phyloP scores from a whole-genome alignment of 225 moss, liverwort and hornwort species.

The Pseudoscleropodium purum region DNA sequence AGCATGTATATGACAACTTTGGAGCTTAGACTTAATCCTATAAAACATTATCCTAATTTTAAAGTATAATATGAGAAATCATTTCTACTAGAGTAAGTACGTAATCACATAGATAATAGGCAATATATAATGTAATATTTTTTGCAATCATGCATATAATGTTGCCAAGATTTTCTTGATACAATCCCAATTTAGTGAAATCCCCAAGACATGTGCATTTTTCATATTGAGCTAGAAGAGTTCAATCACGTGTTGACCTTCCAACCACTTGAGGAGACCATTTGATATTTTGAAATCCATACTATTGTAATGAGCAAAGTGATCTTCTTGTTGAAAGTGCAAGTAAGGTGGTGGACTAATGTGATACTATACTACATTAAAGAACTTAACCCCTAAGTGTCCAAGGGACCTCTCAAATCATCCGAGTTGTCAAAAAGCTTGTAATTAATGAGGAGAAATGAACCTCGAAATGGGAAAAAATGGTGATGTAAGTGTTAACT shows the following conservation, averaged over 20 bases:
- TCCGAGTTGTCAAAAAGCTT: neutral
- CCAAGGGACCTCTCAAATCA: too few relatives aligned
- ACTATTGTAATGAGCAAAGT: accelerated
- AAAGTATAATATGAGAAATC: too few relatives aligned
- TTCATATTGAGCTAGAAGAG: too few relatives aligned
- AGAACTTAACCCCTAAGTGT: neutral
- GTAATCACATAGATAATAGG: neutral
- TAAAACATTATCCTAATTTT: neutral
- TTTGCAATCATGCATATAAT: neutral
- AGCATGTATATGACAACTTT: neutral
- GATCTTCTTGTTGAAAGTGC: neutral
- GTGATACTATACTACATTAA: too few relatives aligned
- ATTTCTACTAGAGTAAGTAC: too few relatives aligned
- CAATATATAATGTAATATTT: too few relatives aligned
- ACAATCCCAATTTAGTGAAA: neutral
- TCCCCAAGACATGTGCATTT: neutral
- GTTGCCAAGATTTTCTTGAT: neutral
- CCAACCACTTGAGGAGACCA: too few relatives aligned
- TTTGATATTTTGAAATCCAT: too few relatives aligned
- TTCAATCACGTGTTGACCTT: neutral
- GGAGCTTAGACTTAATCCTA: neutral
- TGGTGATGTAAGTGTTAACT: neutral
- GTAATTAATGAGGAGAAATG: neutral
- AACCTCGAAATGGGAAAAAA: neutral
- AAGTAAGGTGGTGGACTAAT: neutral